Percentiles rank a stretch among this genome's conserved stretches.
Evolutionary conservation across 768 basidiomycete genomes (phyloP).

Genomic region (Mycena galericulata): DNA sequence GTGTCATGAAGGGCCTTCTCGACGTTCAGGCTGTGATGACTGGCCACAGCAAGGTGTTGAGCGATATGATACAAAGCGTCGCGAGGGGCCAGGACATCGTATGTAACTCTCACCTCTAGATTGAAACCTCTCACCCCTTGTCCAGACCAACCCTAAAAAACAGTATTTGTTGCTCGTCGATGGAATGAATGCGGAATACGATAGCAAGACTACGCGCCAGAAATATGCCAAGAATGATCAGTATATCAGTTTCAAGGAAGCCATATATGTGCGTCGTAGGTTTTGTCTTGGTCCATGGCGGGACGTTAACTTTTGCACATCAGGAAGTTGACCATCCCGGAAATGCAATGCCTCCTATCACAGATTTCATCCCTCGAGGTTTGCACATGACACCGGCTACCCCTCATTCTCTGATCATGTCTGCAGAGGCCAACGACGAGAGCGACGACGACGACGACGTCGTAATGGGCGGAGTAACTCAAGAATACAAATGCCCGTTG

Average conservation of each 20-base stretch:
- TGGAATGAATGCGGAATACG: conserved; percentile 59
- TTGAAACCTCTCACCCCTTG: conserved; percentile 4
- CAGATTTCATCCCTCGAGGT: conserved; percentile 80
- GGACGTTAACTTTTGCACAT: conserved; percentile 1
- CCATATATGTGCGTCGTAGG: conserved; percentile 68
- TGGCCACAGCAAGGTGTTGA: conserved; percentile 65
- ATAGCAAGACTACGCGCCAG: conserved; percentile 76
- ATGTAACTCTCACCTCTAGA: conserved; percentile 41
- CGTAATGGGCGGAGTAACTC: conserved; percentile 87
- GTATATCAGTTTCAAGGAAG: conserved; percentile 73
- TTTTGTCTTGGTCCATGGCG: background rate
- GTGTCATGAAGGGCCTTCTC: conserved; percentile 74
- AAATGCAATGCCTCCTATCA: conserved; percentile 80
- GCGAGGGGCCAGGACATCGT: conserved; percentile 71
- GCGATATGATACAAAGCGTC: conserved; percentile 67
- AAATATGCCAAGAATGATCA: conserved; percentile 75
- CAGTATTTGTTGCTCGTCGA: conserved; percentile 63
- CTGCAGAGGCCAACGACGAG: conserved; percentile 82
- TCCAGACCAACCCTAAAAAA: conserved; percentile 63
- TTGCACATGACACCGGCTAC: conserved; percentile 20
- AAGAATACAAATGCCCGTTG: conserved; percentile 88
- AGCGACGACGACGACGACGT: conserved; percentile 91
- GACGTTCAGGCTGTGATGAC: conserved; percentile 74
- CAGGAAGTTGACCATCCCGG: conserved; percentile 79
- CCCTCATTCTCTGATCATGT: background rate